Evolutionary conservation across 495 filamentous ascomycete genomes (phyloP).

Genomic region (Jackrogersella multiformis): DNA sequence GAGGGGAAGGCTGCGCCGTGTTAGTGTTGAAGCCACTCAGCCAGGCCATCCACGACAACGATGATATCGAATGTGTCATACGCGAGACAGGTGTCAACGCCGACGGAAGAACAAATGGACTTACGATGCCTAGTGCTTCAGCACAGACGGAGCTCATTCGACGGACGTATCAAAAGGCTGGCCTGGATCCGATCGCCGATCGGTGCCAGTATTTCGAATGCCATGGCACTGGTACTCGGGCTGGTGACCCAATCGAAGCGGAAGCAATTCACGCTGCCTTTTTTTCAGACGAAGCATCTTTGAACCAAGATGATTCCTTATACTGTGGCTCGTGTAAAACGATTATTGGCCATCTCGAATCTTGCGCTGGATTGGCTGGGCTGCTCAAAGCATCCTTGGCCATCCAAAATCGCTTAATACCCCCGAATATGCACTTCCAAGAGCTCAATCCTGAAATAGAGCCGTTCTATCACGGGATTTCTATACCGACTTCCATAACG

Average conservation of each 20-base stretch:
- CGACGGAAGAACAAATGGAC: conserved; percentile 55
- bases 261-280: conserved; percentile 47
- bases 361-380: conserved; percentile 55
- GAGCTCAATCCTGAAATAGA: conserved; percentile 53
- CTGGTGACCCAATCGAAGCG: conserved; percentile 63
- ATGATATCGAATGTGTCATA: conserved; percentile 63
- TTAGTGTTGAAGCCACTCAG: conserved; percentile 62
- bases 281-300: not conserved
- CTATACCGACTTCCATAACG: not conserved
- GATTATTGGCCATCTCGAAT: conserved; percentile 63
- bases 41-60: conserved; percentile 52
- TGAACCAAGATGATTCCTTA: conserved; percentile 9
- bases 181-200: conserved; percentile 54
- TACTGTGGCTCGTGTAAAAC: conserved; percentile 58
- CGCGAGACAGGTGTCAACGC: conserved; percentile 58
- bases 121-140: conserved; percentile 59
- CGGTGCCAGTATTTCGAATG: conserved; percentile 56
- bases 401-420: conserved; percentile 57
- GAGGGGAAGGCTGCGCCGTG: conserved; percentile 64
- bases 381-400: conserved; percentile 61
- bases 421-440: conserved; percentile 53
- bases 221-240: conserved; percentile 57
- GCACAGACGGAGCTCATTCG: conserved; percentile 64
- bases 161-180: conserved; percentile 56
- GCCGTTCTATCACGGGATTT: conserved; percentile 6